Conservation (phyloP, 257 asterid genomes). For the Nicotiana otophora region DNA sequence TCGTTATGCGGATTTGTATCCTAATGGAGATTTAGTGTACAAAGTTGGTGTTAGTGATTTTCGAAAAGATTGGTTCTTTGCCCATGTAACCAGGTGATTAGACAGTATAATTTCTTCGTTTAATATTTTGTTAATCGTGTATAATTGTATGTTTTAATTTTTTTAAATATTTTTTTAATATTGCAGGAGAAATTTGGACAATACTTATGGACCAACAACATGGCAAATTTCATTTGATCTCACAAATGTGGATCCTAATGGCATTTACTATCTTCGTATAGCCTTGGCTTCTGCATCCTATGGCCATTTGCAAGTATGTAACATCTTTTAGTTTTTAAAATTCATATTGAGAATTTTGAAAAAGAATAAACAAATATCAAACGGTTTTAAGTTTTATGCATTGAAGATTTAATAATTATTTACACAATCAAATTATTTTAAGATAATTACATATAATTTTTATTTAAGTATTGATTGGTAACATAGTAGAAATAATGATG, state of each 20-base stretch:
- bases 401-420: not conserved
- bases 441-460: too few relatives aligned
- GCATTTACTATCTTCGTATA: slow-evolving; percentile 44
- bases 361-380: not conserved
- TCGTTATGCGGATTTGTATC: slow-evolving; percentile 33
- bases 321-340: not conserved
- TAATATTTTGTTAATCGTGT: not conserved
- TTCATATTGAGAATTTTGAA: not conserved
- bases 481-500: too few relatives aligned
- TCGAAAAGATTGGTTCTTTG: slow-evolving; percentile 35
- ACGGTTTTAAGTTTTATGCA: not conserved
- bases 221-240: slow-evolving; percentile 55
- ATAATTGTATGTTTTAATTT: not conserved
- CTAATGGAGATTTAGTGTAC: slow-evolving; percentile 23
- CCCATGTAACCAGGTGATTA: slow-evolving; percentile 25
- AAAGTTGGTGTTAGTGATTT: slow-evolving; percentile 24
- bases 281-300: slow-evolving; percentile 70
- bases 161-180: not conserved
- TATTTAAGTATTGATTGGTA: too few relatives aligned
- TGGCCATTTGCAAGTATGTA: slow-evolving; percentile 46
- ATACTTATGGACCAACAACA: slow-evolving; percentile 35
- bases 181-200: slow-evolving; percentile 30
- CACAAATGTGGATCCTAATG: slow-evolving; percentile 18
- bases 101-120: not conserved
- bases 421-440: not conserved